phyloP scores from a whole-genome alignment of 768 basidiomycete species.

The Lactarius deliciosus region DNA sequence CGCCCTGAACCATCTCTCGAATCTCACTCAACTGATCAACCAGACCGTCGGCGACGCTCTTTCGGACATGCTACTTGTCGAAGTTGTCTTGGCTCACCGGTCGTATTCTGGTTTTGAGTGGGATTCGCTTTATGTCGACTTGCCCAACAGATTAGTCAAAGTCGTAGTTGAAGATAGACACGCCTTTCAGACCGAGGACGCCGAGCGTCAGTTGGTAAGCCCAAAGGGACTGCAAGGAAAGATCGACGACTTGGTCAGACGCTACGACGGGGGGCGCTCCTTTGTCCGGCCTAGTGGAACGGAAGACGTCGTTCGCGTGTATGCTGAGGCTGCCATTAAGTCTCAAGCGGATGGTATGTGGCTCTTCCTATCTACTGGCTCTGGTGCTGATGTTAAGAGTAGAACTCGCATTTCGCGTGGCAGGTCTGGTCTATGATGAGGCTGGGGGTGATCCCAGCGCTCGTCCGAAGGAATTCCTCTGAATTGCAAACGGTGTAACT shows the following conservation, averaged over 20 bases:
- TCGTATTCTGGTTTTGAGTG: slow-evolving; percentile 82
- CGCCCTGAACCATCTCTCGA: slow-evolving; percentile 72
- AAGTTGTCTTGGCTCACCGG: slow-evolving; percentile 86
- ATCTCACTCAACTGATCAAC: slow-evolving; percentile 85
- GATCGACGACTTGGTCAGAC: slow-evolving; percentile 77
- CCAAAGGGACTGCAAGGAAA: slow-evolving; percentile 78
- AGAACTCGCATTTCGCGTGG: slow-evolving; percentile 87
- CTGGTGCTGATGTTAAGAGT: slow-evolving; percentile 20
- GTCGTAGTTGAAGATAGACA: slow-evolving; percentile 82
- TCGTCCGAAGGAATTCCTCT: slow-evolving; percentile 81
- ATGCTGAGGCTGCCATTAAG: slow-evolving; percentile 82
- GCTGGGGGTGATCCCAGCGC: slow-evolving; percentile 73
- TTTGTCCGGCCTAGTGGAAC: slow-evolving; percentile 98
- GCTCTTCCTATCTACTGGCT: slow-evolving; percentile 2
- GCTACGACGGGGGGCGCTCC: slow-evolving; percentile 80
- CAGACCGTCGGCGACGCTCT: slow-evolving; percentile 98
- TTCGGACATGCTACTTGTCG: slow-evolving; percentile 94
- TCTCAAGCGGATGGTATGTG: slow-evolving; percentile 80
- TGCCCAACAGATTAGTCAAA: slow-evolving; percentile 94
- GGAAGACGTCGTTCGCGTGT: slow-evolving; percentile 96
- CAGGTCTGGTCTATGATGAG: slow-evolving; percentile 81
- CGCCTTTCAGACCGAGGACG: slow-evolving; percentile 88
- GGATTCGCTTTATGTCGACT: slow-evolving; percentile 90
- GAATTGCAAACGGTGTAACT: slow-evolving; percentile 20
- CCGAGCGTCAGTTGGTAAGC: slow-evolving; percentile 82